Conservation (phyloP, 2,329 filamentous ascomycete species). For the Trichoderma sp. region DNA sequence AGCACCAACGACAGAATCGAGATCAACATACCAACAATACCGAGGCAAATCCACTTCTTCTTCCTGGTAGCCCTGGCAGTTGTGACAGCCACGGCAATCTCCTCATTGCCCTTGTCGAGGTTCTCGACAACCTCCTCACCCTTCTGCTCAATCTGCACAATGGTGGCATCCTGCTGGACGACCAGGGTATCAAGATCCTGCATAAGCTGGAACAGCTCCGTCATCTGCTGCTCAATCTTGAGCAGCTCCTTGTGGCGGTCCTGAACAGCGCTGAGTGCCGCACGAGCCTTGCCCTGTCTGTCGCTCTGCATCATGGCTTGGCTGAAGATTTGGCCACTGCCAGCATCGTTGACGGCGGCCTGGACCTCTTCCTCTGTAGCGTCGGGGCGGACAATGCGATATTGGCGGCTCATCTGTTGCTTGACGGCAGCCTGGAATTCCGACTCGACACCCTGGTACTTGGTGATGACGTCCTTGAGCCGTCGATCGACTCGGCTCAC, state of each 20-base stretch:
- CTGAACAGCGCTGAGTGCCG: constrained; percentile 76
- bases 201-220: constrained; percentile 84
- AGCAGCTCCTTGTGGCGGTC: constrained; percentile 83
- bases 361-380: constrained; percentile 76
- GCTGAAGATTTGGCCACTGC: constrained; percentile 78
- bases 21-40: constrained; percentile 61
- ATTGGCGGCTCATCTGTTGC: constrained; percentile 85
- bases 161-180: constrained; percentile 78
- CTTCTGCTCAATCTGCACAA: constrained; percentile 82
- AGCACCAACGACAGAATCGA: not conserved
- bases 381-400: constrained; percentile 83
- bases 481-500: constrained; percentile 78
- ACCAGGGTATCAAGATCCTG: constrained; percentile 85
- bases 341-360: constrained; percentile 72
- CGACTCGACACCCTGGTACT: constrained; percentile 79
- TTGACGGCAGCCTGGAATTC: constrained; percentile 78
- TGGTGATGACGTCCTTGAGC: constrained; percentile 77
- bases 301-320: constrained; percentile 82
- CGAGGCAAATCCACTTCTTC: constrained; percentile 97
- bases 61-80: constrained; percentile 78
- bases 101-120: constrained; percentile 79
- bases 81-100: constrained; percentile 78
- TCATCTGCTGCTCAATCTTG: constrained; percentile 90
- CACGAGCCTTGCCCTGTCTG: constrained; percentile 77
- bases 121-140: constrained; percentile 84